phyloP scores from a whole-genome alignment of 164 flowering plant genomes.

The Kingdonia uniflora region DNA sequence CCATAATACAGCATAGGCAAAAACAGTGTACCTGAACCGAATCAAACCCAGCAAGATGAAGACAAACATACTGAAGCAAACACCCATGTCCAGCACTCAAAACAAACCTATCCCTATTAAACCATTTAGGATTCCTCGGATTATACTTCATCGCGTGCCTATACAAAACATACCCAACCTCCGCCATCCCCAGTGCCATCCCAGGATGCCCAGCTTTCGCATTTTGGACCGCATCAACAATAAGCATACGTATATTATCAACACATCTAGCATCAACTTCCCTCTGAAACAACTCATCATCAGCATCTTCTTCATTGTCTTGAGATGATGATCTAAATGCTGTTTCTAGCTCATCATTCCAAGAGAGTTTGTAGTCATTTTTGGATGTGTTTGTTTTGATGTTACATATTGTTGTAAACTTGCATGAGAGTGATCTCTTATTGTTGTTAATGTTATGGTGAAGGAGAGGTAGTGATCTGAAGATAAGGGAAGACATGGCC shows the following conservation, averaged over 20 bases:
- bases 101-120: constrained; percentile 46
- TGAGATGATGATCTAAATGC: constrained; percentile 9
- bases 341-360: constrained; percentile 26
- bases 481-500: constrained; percentile 15
- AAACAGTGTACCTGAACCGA: constrained; percentile 28
- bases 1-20: too few species aligned
- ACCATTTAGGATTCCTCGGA: constrained; percentile 40
- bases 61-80: constrained; percentile 36
- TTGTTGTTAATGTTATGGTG: constrained; percentile 1
- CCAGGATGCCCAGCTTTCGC: constrained; percentile 45
- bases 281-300: constrained; percentile 19
- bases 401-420: constrained; percentile 1
- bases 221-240: constrained; percentile 33
- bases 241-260: constrained; percentile 40
- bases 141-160: constrained; percentile 36
- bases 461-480: constrained; percentile 1
- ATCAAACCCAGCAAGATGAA: constrained; percentile 37
- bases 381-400: constrained; percentile 8
- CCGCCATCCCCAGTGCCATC: constrained; percentile 46
- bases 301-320: constrained; percentile 11
- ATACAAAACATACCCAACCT: constrained; percentile 30
- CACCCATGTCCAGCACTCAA: constrained; percentile 48
- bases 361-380: constrained; percentile 21
- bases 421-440: background rate
- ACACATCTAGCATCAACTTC: constrained; percentile 31